Evolutionary conservation across 2,329 filamentous ascomycete species (phyloP), one percentile per base, ranked within the genome.

Genomic region (Curvularia eragrostidis): DNA sequence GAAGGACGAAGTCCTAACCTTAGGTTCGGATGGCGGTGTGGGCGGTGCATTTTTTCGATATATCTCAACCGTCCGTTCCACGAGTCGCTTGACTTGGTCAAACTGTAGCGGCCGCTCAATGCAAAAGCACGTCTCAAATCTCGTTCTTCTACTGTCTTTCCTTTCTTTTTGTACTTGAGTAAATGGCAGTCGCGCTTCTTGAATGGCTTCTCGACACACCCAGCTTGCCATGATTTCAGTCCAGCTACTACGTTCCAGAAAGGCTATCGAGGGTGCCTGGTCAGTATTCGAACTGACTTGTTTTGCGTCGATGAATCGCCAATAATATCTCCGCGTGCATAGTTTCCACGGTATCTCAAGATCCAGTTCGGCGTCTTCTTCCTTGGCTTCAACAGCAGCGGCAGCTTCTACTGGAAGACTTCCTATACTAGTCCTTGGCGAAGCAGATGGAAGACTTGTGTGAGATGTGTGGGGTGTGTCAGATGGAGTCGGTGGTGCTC

Each of bases 41-140:
- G 49, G 58, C 34, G 66, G 60, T 43, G 64, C 61, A 24, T 52
- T 71, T 42, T 70, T 64, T 10, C 75, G 70, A 36, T 73, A 77
- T 3, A 77, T 65, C 21, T 76, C 72, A 3, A 77, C 74, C 1
- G 75, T 77, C n/a, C 75, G 69, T 58, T 78, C 75, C 3, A 78
- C 75, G 8, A 78, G 73, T 5, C 55, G 60, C 38, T 74, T 69
- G 26, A 78, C 63, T 63, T 77, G 67, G 8, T 68, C 66, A 43
- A 76, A 78, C 12, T 71, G 72, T 23, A 78, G 60, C 3, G 74
- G 63, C 23, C 63, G 65, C 47, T 74, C 64, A 24, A 78, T 75
- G 48, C 65, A 68, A 54, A 77, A 77, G 61, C 69, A 74, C 0
- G 71, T 71, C 48, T 77, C 75, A 23, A 75, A 67, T 42, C 55